phyloP scores from a whole-genome alignment of 352 stramenopile species.

The Bremia lactucae region DNA sequence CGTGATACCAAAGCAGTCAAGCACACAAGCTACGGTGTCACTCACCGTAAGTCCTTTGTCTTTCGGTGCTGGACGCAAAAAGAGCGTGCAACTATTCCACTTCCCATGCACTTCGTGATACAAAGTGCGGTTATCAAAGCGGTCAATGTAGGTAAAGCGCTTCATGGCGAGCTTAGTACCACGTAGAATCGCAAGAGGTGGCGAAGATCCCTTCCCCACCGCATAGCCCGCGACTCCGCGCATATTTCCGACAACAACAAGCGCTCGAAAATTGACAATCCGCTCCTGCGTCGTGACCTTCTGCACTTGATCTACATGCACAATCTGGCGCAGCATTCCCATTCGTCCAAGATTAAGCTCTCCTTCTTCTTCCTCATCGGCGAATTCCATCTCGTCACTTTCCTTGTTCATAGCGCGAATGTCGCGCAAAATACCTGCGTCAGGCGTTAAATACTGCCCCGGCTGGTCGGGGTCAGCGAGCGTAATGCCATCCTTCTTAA shows the following conservation, averaged over 20 bases:
- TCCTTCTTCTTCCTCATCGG: conserved; percentile 44
- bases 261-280: conserved; percentile 87
- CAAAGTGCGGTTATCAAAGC: conserved; percentile 86
- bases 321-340: conserved; percentile 67
- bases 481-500: conserved; percentile 61
- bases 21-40: conserved; percentile 71
- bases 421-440: conserved; percentile 46
- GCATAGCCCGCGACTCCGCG: conserved; percentile 89
- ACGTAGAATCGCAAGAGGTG: conserved; percentile 81
- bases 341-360: conserved; percentile 58
- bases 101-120: conserved; percentile 89
- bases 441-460: conserved; percentile 39
- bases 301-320: conserved; percentile 78
- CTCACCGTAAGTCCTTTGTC: conserved; percentile 69
- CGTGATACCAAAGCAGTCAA: conserved; percentile 89
- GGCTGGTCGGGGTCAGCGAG: conserved; percentile 42
- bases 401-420: conserved; percentile 62
- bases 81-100: conserved; percentile 92
- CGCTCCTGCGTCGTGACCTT: conserved; percentile 87
- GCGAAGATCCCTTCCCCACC: conserved; percentile 84
- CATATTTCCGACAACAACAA: conserved; percentile 91
- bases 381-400: conserved; percentile 62
- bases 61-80: conserved; percentile 67
- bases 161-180: conserved; percentile 87
- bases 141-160: conserved; percentile 92